Evolutionary conservation across 192 early-diverging fungal genomes (phyloP).

Genomic region (Jimgerdemannia flammicorona): DNA sequence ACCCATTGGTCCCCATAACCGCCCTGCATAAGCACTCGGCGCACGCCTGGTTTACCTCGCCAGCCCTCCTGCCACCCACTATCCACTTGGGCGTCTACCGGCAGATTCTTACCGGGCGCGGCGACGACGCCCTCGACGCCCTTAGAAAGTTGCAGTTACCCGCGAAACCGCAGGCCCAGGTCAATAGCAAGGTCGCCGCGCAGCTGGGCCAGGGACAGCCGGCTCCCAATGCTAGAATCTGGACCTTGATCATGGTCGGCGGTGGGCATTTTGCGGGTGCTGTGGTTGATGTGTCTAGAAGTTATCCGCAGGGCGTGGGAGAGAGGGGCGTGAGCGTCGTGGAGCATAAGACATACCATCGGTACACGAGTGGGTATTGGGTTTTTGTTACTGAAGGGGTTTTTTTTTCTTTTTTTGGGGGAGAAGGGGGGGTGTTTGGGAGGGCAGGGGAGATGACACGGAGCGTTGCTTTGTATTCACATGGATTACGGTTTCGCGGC

Average conservation of each 20-base stretch:
- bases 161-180: background rate
- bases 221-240: conserved; percentile 32
- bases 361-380: conserved; percentile 76
- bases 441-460: too few relatives aligned
- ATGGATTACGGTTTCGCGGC: too few relatives aligned
- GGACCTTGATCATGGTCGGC: conserved; percentile 80
- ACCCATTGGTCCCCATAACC: background rate
- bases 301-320: conserved; percentile 26
- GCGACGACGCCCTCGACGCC: conserved; percentile 19
- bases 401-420: background rate
- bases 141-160: conserved; percentile 16
- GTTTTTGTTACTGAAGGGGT: background rate
- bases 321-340: conserved; percentile 44
- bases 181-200: conserved; percentile 1
- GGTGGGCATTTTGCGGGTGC: conserved; percentile 91
- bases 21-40: conserved; percentile 15
- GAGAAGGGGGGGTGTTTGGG: too few relatives aligned
- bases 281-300: conserved; percentile 69
- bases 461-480: too few relatives aligned
- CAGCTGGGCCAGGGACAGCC: background rate
- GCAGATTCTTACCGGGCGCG: conserved; percentile 23
- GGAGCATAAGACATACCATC: conserved; percentile 90
- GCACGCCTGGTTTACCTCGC: conserved; percentile 39
- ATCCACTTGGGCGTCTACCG: conserved; percentile 45
- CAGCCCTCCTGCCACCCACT: conserved; percentile 10